These are phyloP conservation scores for Monosporozyma solicola DNA, from an alignment of 805 yeast species.

Conservation along the genomic window DNA sequence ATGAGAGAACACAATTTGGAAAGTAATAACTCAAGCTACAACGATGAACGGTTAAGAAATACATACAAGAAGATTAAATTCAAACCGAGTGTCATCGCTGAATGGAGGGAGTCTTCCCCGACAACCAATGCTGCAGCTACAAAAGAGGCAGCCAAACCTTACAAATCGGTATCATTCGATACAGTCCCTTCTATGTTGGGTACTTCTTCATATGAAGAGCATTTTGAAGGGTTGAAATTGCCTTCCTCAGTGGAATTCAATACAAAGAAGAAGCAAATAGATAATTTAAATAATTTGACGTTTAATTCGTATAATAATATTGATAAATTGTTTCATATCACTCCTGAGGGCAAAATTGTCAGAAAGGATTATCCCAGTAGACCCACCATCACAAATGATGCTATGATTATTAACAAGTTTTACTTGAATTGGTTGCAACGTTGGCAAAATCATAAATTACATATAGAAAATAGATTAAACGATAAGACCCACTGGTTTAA, in stretches of 20 bases:
- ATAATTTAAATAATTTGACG: background rate
- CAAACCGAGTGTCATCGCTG: background rate
- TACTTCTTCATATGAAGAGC: constrained; percentile 10
- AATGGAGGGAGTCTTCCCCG: background rate
- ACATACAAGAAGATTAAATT: constrained; percentile 11
- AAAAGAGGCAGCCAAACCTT: background rate
- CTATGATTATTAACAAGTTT: constrained; percentile 19
- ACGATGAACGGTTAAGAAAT: constrained; percentile 11
- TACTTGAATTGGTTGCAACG: constrained; percentile 14
- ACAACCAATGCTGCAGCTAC: too few species aligned
- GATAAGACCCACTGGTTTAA: constrained; percentile 10
- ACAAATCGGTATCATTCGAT: constrained; percentile 23
- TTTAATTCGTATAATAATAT: background rate
- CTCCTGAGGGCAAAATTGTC: constrained; percentile 21
- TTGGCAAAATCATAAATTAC: constrained; percentile 12
- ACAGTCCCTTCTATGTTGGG: constrained; percentile 27
- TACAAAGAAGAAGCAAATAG: background rate
- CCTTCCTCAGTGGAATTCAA: constrained; percentile 2
- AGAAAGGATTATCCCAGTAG: constrained; percentile 27
- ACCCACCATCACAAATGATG: constrained; percentile 23
- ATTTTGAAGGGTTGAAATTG: constrained; percentile 16
- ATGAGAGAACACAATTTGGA: background rate
- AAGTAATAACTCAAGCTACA: background rate
- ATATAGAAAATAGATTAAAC: constrained; percentile 9
- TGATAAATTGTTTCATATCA: constrained; percentile 12